Evolutionary conservation across 768 basidiomycete genomes (phyloP), one percentile per base, ranked within the genome.

Genomic region (Hemileccinum impolitum): DNA sequence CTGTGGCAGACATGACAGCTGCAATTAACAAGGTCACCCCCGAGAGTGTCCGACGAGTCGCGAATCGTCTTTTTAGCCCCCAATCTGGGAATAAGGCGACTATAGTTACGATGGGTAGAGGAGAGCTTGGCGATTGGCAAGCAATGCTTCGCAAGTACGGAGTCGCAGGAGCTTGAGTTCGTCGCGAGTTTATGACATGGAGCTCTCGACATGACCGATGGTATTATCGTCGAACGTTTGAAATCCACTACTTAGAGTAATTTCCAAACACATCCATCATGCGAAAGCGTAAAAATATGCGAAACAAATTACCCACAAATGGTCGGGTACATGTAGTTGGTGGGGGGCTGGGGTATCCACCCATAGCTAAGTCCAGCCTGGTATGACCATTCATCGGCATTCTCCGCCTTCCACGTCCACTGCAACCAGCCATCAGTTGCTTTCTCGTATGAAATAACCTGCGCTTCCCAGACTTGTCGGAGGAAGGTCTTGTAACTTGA

Each of bases 301-400:
- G 8, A 39, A 34, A 26, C n/a, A 38, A 28, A 6, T 49, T 51
- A 78, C 23, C 63, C 66, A 53, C 87, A 94, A 47, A 86, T 85
- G 55, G 71, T 76, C 14, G 83, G 85, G 67, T 80, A 90, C 58
- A 39, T 8, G 44, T 71, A 64, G 34, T 75, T 34, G 9, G 75
- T 74, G 2, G 82, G 78, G 63, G 76, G 65, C 53, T 74, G 64
- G 9, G 93, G 92, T 62, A 95, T 94, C 90, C 89, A 94, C 18
- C 92, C 92, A 52, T 83, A 76, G 12, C 72, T 65, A 30, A 94
- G 72, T 35, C 91, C 91, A 39, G 86, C 83, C 54, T 87, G 79
- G 72, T 95, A 95, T 0, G 86, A 77, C 94, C 94, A 96, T 50
- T 95, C 94, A 53, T 90, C 87, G 3, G 89, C 85, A 52, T 70